Percentiles rank a stretch among this genome's conserved stretches.
phyloP scores from a whole-genome alignment of 441 rosid genomes.

The Syzygium malaccense region DNA sequence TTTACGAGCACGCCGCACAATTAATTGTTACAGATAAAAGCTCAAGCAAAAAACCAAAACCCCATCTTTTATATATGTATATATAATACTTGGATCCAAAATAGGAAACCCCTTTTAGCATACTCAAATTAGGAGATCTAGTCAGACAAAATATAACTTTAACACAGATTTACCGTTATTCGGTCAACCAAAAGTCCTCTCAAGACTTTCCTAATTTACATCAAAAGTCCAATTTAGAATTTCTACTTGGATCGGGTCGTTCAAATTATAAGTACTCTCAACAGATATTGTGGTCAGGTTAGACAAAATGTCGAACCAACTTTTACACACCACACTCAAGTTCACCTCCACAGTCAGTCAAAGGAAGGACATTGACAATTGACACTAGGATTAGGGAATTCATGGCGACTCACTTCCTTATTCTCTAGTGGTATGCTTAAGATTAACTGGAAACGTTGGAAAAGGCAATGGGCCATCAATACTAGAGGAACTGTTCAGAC shows the following conservation, averaged over 20 bases:
- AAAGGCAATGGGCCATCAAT: not conserved
- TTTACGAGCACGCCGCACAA: not conserved
- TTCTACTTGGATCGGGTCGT: not conserved
- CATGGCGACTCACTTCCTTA: not conserved
- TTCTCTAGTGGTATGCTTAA: not conserved
- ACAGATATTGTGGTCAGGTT: not conserved
- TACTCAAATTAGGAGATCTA: not conserved
- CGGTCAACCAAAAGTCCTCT: not conserved
- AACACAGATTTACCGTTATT: not conserved
- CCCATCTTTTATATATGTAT: not conserved
- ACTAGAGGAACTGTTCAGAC: not conserved
- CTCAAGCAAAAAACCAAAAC: not conserved
- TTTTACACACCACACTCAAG: not conserved
- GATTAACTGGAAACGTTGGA: not conserved
- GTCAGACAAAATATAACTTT: not conserved
- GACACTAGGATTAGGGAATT: not conserved
- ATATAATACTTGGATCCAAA: not conserved
- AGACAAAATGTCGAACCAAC: not conserved
- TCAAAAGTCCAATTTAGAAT: not conserved
- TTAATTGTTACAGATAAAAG: not conserved
- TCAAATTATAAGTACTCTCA: not conserved
- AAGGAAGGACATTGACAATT: not conserved
- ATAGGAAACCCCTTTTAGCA: not conserved
- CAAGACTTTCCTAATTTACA: not conserved
- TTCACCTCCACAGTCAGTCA: not conserved